A percentile compares a stretch with the other conserved stretches of the same genome.
phyloP scores from a whole-genome alignment of 2,329 filamentous ascomycete species.

The Fusarium sp. region DNA sequence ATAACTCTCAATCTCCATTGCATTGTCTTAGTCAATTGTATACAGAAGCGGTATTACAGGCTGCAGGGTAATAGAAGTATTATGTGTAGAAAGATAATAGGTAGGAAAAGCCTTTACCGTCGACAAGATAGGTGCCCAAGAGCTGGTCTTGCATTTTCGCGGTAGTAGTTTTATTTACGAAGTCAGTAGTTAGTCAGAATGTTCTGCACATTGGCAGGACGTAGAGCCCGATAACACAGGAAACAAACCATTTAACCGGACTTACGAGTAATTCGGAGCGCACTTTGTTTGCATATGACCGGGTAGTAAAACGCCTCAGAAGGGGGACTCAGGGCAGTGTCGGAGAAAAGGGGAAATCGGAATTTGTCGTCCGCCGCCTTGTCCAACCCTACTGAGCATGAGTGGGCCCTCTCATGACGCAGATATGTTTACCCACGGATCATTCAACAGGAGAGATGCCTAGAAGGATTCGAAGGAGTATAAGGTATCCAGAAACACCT shows the following conservation, averaged over 20 bases:
- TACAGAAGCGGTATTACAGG: no score
- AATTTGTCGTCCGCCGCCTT: not conserved
- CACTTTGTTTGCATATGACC: not conserved
- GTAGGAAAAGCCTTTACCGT: no score
- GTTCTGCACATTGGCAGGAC: not conserved
- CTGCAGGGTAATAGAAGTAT: no score
- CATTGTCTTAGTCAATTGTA: not conserved
- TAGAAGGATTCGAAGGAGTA: not conserved
- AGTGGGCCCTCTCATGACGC: not conserved
- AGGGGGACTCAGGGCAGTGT: not conserved
- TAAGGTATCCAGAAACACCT: not conserved
- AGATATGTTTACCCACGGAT: not conserved
- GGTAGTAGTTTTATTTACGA: not conserved
- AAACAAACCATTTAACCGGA: not conserved
- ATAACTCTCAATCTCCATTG: not conserved
- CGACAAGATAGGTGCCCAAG: no score
- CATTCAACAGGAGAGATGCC: not conserved
- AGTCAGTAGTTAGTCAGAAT: not conserved
- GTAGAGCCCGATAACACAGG: not conserved
- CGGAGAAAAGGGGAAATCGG: not conserved
- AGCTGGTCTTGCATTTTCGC: not conserved
- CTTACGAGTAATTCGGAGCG: not conserved
- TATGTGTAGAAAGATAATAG: accelerated
- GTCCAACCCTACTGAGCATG: not conserved
- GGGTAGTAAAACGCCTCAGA: not conserved